Percentiles rank a stretch among this genome's conserved stretches.
Evolutionary conservation across 352 stramenopile species (phyloP).

Genomic region (Phytophthora chlamydospora): DNA sequence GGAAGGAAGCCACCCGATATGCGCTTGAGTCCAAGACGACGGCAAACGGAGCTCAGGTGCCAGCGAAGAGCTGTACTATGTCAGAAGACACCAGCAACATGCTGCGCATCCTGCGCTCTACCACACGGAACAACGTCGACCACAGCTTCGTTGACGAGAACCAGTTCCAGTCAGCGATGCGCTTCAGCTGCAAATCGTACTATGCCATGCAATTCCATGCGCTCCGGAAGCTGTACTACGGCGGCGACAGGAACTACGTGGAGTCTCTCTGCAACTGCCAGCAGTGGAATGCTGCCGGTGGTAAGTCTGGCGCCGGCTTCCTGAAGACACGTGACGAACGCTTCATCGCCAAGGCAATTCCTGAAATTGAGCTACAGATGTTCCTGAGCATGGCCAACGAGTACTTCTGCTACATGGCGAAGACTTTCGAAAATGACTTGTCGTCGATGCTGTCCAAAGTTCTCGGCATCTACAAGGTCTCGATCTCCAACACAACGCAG

Average conservation of each 20-base stretch:
- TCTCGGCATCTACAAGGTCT: slow-evolving; percentile 87
- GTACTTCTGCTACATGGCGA: slow-evolving; percentile 91
- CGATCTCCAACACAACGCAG: slow-evolving; percentile 60
- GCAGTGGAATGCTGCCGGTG: slow-evolving; percentile 83
- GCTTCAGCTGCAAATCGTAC: slow-evolving; percentile 90
- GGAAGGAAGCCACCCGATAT: slow-evolving; percentile 49
- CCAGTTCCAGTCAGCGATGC: slow-evolving; percentile 79
- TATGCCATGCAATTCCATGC: slow-evolving; percentile 91
- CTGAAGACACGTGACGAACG: slow-evolving; percentile 87
- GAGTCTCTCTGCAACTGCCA: slow-evolving; percentile 89
- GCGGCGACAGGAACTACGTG: slow-evolving; percentile 85
- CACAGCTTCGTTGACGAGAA: slow-evolving; percentile 88
- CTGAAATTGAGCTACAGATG: slow-evolving; percentile 88
- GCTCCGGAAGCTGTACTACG: slow-evolving; percentile 82
- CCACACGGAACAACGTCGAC: slow-evolving; percentile 81
- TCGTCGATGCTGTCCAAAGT: slow-evolving; percentile 91
- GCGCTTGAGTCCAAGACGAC: slow-evolving; percentile 37
- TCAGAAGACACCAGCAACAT: slow-evolving; percentile 50
- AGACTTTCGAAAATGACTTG: slow-evolving; percentile 86
- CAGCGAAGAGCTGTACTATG: slow-evolving; percentile 25
- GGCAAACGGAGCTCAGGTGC: slow-evolving; percentile 39
- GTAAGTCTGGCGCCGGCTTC: slow-evolving; percentile 88
- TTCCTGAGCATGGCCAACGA: slow-evolving; percentile 91
- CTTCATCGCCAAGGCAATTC: slow-evolving; percentile 89
- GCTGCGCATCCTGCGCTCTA: slow-evolving; percentile 71